A percentile compares a stretch with the other conserved stretches of the same genome.
Evolutionary conservation across 306 rosid genomes (phyloP).

Genomic region (Styphnolobium japonicum): DNA sequence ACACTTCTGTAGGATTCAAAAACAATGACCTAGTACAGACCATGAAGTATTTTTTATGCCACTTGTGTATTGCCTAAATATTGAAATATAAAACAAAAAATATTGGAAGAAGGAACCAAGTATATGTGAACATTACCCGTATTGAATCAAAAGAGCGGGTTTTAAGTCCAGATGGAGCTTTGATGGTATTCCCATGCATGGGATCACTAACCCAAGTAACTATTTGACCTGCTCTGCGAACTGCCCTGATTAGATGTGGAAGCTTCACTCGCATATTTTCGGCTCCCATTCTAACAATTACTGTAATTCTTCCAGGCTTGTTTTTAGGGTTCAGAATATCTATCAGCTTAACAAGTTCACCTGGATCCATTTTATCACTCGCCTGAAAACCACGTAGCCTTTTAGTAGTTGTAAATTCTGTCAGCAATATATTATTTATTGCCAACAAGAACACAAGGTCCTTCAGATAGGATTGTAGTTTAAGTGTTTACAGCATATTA

Average conservation of each 20-base stretch:
- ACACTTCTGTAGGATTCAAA: background rate
- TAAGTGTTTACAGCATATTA: background rate
- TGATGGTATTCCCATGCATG: conserved; percentile 59
- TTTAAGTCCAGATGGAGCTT: conserved; percentile 60
- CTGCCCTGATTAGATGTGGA: conserved; percentile 54
- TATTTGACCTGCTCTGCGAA: conserved; percentile 52
- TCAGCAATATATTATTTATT: background rate
- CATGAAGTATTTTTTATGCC: background rate
- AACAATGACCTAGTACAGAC: conserved; percentile 1
- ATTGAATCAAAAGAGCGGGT: conserved; percentile 55
- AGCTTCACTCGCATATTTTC: conserved; percentile 61
- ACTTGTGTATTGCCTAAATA: background rate
- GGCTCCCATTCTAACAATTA: conserved; percentile 58
- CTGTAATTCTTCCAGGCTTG: conserved; percentile 57
- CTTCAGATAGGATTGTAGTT: background rate
- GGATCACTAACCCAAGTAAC: conserved; percentile 67
- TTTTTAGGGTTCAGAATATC: conserved; percentile 52
- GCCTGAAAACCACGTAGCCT: conserved; percentile 38
- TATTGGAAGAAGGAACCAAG: background rate
- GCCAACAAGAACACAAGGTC: background rate
- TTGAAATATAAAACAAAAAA: background rate
- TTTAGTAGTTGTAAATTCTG: background rate
- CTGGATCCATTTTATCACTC: conserved; percentile 57
- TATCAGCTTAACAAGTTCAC: conserved; percentile 46
- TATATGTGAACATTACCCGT: conserved; percentile 37